A percentile compares a stretch with the other conserved stretches of the same genome.
These are phyloP conservation scores for Suillus variegatus DNA, from an alignment of 768 basidiomycete species.

Conservation along the genomic window DNA sequence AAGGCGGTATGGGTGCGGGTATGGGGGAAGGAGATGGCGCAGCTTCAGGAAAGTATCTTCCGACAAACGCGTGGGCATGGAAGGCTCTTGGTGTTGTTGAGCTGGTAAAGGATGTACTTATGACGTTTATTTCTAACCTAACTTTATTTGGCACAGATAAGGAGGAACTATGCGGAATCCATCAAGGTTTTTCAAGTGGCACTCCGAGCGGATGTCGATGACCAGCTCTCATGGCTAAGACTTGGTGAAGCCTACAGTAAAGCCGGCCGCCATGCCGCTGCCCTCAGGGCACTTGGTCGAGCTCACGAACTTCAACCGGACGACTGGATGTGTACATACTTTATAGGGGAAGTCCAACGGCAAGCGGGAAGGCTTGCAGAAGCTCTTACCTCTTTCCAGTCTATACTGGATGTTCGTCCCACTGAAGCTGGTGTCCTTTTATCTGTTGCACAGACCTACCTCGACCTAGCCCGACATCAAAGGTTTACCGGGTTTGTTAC, in stretches of 20 bases:
- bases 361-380: conserved; percentile 74
- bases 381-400: conserved; percentile 68
- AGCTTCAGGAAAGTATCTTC: conserved; percentile 53
- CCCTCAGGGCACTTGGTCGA: conserved; percentile 80
- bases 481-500: conserved; percentile 67
- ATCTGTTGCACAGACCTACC: conserved; percentile 68
- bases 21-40: conserved; percentile 44
- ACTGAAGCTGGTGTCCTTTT: conserved; percentile 72
- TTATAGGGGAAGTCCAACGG: conserved; percentile 82
- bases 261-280: conserved; percentile 86
- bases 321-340: conserved; percentile 83
- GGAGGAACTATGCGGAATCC: conserved; percentile 68
- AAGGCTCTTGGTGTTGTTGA: conserved; percentile 93
- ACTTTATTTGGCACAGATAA: conserved; percentile 47
- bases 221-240: conserved; percentile 84
- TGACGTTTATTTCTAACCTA: conserved; percentile 6
- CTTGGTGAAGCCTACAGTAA: conserved; percentile 90
- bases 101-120: conserved; percentile 54
- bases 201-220: conserved; percentile 73
- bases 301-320: conserved; percentile 72
- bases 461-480: conserved; percentile 72
- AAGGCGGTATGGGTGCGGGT: conserved; percentile 74
- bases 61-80: conserved; percentile 96
- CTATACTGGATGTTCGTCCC: conserved; percentile 55
- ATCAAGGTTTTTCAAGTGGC: conserved; percentile 88